Base-by-base conservation (phyloP, 192 early-diverging fungal genomes). In the Haplosporangium gracile region DNA sequence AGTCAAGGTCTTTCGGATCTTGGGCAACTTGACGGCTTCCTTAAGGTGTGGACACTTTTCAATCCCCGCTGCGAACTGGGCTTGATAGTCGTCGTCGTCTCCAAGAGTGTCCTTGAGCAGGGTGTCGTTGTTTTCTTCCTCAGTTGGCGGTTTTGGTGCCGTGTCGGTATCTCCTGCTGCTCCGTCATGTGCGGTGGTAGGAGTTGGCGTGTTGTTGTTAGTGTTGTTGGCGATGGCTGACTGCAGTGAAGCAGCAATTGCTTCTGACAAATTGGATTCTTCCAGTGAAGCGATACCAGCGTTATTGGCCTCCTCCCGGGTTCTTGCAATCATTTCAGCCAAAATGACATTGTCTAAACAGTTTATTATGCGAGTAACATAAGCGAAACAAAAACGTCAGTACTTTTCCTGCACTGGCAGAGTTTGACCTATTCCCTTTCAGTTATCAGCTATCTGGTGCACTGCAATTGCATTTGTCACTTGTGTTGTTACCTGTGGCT, bases 1-100 rank as follows among this genome's bases (percentile, higher is more conserved):
- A 29, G 55, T 20, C 26, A 86, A 26, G 4, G 34, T 32, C 45
- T 49, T 75, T 22, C 75, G 78, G 29, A 81, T 70, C 16, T 20
- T 20, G 29, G 69, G 43, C 3, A 65, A 32, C 26, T 86, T 81
- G 78, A 85, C 49, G 53, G 78, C 70, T 32, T 80, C 70, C 63
- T 81, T 80, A 71, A 70, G 49, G 47, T 86, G 84, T 15, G n/a
- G 72, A n/a, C 84, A 86, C 5, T 77, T 81, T 40, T 74, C 77
- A n/a, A 47, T 40, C 40, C 83, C 83, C 26, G 29, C 60, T 6
- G 32, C 75, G 16, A 70, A 68, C 55, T 75, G 73, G 38, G 40
- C 68, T 42, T 77, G 65, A n/a, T n/a, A n/a, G n/a, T 73, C 53
- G 38, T 65, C 60, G 32, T 73, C 42, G 38, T 65, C 60, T 65